Percentiles rank a stretch among this genome's conserved stretches.
phyloP scores from a whole-genome alignment of 2,329 filamentous ascomycete species.

The Aspergillus novofumigatus region DNA sequence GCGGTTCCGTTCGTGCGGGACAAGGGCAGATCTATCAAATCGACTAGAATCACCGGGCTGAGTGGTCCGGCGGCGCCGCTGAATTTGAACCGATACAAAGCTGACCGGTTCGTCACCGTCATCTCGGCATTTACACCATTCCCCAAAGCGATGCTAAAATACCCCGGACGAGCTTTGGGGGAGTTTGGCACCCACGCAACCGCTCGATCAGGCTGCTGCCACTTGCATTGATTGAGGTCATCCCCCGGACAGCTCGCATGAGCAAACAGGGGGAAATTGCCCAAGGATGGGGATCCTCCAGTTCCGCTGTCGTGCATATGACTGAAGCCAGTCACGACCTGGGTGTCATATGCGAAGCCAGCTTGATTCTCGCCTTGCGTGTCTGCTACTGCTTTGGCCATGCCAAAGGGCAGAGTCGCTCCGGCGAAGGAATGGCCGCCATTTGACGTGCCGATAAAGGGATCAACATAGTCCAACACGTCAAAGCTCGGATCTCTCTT shows the following conservation, averaged over 20 bases:
- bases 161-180: slow-evolving; percentile 58
- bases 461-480: slow-evolving; percentile 44
- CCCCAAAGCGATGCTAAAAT: slow-evolving; percentile 59
- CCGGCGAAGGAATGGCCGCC: slow-evolving; percentile 57
- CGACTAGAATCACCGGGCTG: slow-evolving; percentile 61
- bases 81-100: slow-evolving; percentile 64
- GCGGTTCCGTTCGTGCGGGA: slow-evolving; percentile 57
- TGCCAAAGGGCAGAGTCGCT: slow-evolving; percentile 52
- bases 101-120: slow-evolving; percentile 62
- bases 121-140: slow-evolving; percentile 61
- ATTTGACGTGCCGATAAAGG: slow-evolving; percentile 53
- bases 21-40: slow-evolving; percentile 61
- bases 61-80: slow-evolving; percentile 26
- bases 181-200: slow-evolving; percentile 47
- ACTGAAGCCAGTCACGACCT: slow-evolving; percentile 49
- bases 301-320: slow-evolving; percentile 53
- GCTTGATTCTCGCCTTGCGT: slow-evolving; percentile 53
- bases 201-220: slow-evolving; percentile 51
- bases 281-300: slow-evolving; percentile 57
- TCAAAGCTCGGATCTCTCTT: slow-evolving; percentile 17
- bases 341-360: slow-evolving; percentile 52
- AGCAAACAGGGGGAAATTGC: slow-evolving; percentile 70
- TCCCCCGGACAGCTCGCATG: slow-evolving; percentile 59
- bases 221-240: slow-evolving; percentile 59
- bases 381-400: slow-evolving; percentile 55